Conservation (phyloP, 345 rosid species). For the Eucalyptus victrix region DNA sequence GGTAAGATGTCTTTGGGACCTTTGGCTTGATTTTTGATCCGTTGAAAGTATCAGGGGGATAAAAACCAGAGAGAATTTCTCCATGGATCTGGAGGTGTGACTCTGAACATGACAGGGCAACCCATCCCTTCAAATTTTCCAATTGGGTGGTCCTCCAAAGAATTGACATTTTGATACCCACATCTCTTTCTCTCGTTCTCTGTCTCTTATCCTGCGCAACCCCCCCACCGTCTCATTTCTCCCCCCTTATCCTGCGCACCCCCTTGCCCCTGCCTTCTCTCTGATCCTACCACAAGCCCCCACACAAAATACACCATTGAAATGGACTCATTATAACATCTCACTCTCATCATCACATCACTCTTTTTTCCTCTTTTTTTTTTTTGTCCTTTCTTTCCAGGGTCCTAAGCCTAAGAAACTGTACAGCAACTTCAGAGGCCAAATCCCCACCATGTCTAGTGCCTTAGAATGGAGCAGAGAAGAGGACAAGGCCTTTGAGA, state of each 20-base stretch:
- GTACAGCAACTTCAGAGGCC: background rate
- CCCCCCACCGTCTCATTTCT: background rate
- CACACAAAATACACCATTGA: background rate
- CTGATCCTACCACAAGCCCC: background rate
- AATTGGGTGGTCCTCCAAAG: constrained; percentile 17
- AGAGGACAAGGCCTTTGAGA: constrained; percentile 77
- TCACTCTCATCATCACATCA: background rate
- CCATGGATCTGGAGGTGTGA: background rate
- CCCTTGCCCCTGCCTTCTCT: background rate
- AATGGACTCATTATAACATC: background rate
- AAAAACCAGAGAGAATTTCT: background rate
- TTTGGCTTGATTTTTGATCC: background rate
- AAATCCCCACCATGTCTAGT: constrained; percentile 21
- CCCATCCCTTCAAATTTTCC: background rate
- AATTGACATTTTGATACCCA: constrained; percentile 19
- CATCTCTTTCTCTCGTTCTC: background rate
- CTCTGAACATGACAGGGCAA: background rate
- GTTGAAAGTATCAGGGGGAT: background rate
- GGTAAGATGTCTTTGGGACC: background rate
- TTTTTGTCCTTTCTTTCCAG: background rate
- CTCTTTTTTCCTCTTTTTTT: too few species aligned
- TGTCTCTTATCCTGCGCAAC: background rate
- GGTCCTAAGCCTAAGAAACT: background rate
- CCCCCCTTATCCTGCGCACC: constrained; percentile 32
- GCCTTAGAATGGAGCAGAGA: constrained; percentile 59